Evolutionary conservation across 139 green algal species (phyloP).

Genomic region (Chlamydomonas incerta): DNA sequence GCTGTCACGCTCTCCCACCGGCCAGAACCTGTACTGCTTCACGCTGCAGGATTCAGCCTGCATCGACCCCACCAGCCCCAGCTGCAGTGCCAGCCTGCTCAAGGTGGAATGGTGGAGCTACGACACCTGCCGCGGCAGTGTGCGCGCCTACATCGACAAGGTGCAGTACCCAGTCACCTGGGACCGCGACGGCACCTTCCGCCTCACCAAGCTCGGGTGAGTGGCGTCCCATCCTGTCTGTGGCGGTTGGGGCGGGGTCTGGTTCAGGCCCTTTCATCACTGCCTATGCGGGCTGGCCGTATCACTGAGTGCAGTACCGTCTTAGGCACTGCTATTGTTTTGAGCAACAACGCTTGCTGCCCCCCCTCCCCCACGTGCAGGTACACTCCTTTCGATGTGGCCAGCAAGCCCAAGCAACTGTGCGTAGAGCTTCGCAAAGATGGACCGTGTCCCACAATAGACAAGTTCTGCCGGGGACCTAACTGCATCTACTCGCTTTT

Average conservation of each 20-base stretch:
- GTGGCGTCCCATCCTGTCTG: too few species aligned
- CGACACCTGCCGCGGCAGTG: slow-evolving; percentile 41
- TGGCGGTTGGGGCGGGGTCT: too few species aligned
- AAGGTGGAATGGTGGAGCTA: slow-evolving; percentile 42
- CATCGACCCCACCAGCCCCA: not conserved
- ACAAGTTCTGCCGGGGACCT: slow-evolving; percentile 17
- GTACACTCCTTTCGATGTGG: not conserved
- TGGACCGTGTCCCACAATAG: slow-evolving; percentile 23
- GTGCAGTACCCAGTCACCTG: slow-evolving; percentile 35
- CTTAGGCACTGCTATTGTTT: too few species aligned
- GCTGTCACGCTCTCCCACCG: not conserved
- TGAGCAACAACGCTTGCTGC: too few species aligned
- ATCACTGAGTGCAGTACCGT: too few species aligned
- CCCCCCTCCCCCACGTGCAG: not conserved
- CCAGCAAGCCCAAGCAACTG: slow-evolving; percentile 12
- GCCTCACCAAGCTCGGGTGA: slow-evolving; percentile 35
- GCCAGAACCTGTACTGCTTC: slow-evolving; percentile 38
- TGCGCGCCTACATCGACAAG: slow-evolving; percentile 30
- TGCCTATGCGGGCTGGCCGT: too few species aligned
- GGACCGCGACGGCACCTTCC: slow-evolving; percentile 37
- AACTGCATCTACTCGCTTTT: slow-evolving; percentile 12
- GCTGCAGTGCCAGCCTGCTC: slow-evolving; percentile 11
- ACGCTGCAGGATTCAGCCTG: not conserved
- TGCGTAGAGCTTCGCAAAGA: slow-evolving; percentile 28
- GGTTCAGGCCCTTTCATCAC: too few species aligned